Evolutionary conservation across 116 monocot genomes (phyloP).

Genomic region (Posidonia oceanica): DNA sequence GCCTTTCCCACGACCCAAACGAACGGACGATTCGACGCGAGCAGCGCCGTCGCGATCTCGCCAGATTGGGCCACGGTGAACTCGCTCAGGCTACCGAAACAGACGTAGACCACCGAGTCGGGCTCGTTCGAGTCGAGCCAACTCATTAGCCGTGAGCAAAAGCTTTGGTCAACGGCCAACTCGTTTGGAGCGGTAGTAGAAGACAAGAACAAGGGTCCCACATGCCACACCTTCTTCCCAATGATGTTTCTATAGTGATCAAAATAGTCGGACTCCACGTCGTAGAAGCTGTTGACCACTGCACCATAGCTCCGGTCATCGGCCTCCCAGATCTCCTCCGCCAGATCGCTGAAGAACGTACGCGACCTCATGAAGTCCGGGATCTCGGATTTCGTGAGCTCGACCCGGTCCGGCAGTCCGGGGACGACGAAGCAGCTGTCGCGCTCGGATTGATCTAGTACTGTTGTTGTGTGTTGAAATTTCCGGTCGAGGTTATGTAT

Average conservation of each 20-base stretch:
- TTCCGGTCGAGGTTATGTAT: not conserved
- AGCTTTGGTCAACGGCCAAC: not conserved
- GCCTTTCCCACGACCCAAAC: constrained; percentile 10
- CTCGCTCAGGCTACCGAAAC: constrained; percentile 15
- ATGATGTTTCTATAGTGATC: not conserved
- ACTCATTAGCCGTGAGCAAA: not conserved
- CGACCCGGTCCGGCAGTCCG: not conserved
- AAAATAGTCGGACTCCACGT: constrained; percentile 20
- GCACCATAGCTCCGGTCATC: constrained; percentile 17
- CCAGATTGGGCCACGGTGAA: not conserved
- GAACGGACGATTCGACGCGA: constrained; percentile 8
- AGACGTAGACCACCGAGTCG: constrained; percentile 9
- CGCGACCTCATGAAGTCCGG: not conserved
- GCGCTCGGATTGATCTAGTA: not conserved
- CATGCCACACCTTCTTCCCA: constrained; percentile 15
- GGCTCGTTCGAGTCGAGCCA: constrained; percentile 10
- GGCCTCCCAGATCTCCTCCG: not conserved
- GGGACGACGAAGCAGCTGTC: not conserved
- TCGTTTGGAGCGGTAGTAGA: not conserved
- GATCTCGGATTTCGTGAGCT: not conserved
- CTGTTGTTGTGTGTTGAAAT: not conserved
- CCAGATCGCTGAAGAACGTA: not conserved
- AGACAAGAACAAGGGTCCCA: constrained; percentile 13
- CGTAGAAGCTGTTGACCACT: constrained; percentile 33
- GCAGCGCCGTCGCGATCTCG: constrained; percentile 10